Evolutionary conservation across 495 filamentous ascomycete species (phyloP).

Genomic region (Neurospora sp.): DNA sequence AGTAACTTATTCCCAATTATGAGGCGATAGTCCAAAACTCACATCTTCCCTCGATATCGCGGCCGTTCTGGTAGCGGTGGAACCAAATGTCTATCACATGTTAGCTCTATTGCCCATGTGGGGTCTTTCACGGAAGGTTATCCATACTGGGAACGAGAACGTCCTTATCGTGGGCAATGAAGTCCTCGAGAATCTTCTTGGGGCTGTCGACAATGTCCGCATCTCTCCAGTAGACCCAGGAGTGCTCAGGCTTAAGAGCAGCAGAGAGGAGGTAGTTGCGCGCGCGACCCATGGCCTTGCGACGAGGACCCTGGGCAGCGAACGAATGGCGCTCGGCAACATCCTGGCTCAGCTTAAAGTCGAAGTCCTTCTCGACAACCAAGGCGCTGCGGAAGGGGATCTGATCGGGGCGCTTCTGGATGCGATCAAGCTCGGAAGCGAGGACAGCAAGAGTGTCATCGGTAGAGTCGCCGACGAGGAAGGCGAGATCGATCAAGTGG

Average conservation of each 20-base stretch:
- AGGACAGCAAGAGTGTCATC: slow-evolving; percentile 84
- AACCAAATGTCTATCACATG: slow-evolving; percentile 80
- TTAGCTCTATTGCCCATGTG: slow-evolving; percentile 17
- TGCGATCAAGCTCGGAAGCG: slow-evolving; percentile 70
- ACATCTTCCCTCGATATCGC: slow-evolving; percentile 93
- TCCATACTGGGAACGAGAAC: slow-evolving; percentile 88
- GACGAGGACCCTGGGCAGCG: slow-evolving; percentile 76
- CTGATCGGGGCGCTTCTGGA: slow-evolving; percentile 73
- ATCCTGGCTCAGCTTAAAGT: slow-evolving; percentile 53
- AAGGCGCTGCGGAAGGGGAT: slow-evolving; percentile 71
- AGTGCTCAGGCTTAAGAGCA: slow-evolving; percentile 83
- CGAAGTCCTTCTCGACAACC: slow-evolving; percentile 88
- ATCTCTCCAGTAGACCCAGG: slow-evolving; percentile 98
- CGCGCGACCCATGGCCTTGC: slow-evolving; percentile 82
- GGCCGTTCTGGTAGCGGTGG: slow-evolving; percentile 73
- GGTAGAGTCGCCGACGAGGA: slow-evolving; percentile 81
- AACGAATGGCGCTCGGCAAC: slow-evolving; percentile 80
- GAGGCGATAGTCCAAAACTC: slow-evolving; percentile 26
- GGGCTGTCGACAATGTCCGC: slow-evolving; percentile 93
- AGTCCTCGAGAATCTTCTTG: slow-evolving; percentile 80
- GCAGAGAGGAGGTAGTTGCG: slow-evolving; percentile 85
- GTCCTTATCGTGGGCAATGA: slow-evolving; percentile 86
- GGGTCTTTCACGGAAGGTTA: background rate
- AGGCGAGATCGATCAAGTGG: slow-evolving; percentile 87
- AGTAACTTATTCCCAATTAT: background rate